Evolutionary conservation across 371 early-diverging fungal genomes (phyloP).

Genomic region (Mortierella sp.): DNA sequence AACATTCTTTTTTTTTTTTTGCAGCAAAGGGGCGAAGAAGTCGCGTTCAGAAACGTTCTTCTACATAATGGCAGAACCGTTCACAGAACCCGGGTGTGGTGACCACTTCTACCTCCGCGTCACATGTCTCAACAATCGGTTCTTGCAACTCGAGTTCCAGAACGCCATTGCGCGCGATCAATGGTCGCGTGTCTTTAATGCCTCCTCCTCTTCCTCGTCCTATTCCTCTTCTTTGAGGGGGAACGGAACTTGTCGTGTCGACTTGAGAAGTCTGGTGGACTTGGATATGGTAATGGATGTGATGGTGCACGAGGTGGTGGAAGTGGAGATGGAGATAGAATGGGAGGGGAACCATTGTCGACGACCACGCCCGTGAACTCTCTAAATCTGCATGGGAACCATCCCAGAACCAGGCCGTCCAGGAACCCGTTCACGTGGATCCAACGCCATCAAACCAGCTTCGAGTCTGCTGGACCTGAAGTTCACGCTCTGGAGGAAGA

Average conservation of each 20-base stretch:
- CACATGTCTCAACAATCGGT: neutral
- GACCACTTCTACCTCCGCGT: constrained; percentile 14
- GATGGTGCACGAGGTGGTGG: neutral
- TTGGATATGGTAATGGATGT: too few species aligned
- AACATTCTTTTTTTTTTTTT: neutral
- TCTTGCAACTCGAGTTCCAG: constrained; percentile 7
- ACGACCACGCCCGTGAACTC: neutral
- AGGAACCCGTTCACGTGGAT: neutral
- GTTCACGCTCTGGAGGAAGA: neutral
- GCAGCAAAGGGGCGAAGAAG: neutral
- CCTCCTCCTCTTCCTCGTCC: neutral
- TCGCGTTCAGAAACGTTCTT: neutral
- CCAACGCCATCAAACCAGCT: neutral
- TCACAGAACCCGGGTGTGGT: neutral
- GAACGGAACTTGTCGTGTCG: neutral
- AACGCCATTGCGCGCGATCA: constrained; percentile 10
- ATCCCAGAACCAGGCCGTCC: neutral
- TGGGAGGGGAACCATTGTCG: neutral
- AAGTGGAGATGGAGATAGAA: neutral
- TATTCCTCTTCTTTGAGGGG: neutral
- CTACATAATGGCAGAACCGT: neutral
- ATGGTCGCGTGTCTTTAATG: constrained; percentile 12
- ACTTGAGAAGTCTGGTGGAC: neutral
- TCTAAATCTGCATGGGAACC: constrained; percentile 15
- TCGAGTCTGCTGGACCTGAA: neutral